Percentiles rank a stretch among this genome's conserved stretches.
Evolutionary conservation across 441 rosid genomes (phyloP).

Genomic region (Syzygium syzygioides): DNA sequence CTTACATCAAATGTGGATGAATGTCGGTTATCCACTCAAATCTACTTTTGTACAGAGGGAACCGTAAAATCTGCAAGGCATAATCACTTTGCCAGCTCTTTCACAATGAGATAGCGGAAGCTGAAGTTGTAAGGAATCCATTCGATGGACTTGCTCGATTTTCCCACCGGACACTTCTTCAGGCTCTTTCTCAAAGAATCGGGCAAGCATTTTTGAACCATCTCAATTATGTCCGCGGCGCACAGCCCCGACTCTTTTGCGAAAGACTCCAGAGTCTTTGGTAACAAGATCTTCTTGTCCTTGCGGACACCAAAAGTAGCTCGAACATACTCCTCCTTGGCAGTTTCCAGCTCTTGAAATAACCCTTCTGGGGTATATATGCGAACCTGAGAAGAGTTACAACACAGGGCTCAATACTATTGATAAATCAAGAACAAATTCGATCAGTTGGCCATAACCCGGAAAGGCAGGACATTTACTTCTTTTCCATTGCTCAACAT

Average conservation of each 20-base stretch:
- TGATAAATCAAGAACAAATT: not conserved
- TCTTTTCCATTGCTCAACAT: not conserved
- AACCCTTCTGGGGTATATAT: slow-evolving; percentile 63
- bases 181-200: slow-evolving; percentile 49
- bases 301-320: slow-evolving; percentile 62
- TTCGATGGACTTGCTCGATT: slow-evolving; percentile 56
- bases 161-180: slow-evolving; percentile 50
- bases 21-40: not conserved
- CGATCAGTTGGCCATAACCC: not conserved
- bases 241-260: slow-evolving; percentile 69
- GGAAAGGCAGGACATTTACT: not conserved
- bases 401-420: not conserved
- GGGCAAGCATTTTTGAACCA: slow-evolving; percentile 60
- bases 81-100: slow-evolving; percentile 59
- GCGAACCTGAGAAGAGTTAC: slow-evolving; percentile 48
- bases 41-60: not conserved
- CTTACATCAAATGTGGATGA: not conserved
- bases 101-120: slow-evolving; percentile 79
- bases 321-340: slow-evolving; percentile 77
- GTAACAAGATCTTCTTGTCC: slow-evolving; percentile 65
- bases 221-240: slow-evolving; percentile 48
- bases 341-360: slow-evolving; percentile 71
- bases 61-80: not conserved
- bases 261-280: slow-evolving; percentile 69
- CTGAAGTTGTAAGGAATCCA: slow-evolving; percentile 83